Percentiles rank a stretch among this genome's conserved stretches.
These are phyloP conservation scores for Graphiopsis chlorocephala DNA, from an alignment of 2,329 filamentous ascomycete genomes.

Conservation along the genomic window DNA sequence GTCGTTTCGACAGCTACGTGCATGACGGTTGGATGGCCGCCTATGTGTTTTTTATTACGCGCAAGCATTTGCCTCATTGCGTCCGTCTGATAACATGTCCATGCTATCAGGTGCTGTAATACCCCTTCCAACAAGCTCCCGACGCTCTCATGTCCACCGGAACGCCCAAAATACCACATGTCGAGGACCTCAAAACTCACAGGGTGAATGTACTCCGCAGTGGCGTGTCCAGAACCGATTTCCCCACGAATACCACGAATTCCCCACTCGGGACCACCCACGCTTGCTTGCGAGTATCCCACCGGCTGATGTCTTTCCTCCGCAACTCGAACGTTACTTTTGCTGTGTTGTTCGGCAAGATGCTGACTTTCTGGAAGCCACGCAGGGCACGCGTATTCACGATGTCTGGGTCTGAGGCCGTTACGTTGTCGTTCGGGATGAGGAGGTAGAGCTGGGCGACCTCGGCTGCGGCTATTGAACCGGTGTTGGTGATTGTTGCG, in stretches of 20 bases:
- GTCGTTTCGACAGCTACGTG: background rate
- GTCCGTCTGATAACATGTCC: background rate
- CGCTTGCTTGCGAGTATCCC: slow-evolving; percentile 49
- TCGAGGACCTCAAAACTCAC: background rate
- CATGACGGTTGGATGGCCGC: background rate
- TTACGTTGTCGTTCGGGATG: slow-evolving; percentile 41
- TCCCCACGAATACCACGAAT: slow-evolving; percentile 49
- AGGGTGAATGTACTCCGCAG: slow-evolving; percentile 26
- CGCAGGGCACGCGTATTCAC: slow-evolving; percentile 30
- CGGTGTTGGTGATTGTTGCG: slow-evolving; percentile 52
- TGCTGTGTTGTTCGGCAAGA: slow-evolving; percentile 31
- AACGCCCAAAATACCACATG: background rate
- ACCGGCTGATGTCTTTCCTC: slow-evolving; percentile 49
- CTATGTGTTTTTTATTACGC: background rate
- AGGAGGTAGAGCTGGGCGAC: slow-evolving; percentile 50
- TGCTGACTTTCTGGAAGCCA: slow-evolving; percentile 33
- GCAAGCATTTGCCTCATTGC: background rate
- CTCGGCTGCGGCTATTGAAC: slow-evolving; percentile 48
- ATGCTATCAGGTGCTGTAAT: background rate
- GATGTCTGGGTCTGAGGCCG: slow-evolving; percentile 56
- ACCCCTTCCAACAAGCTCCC: background rate
- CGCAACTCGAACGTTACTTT: slow-evolving; percentile 39
- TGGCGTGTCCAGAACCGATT: slow-evolving; percentile 35
- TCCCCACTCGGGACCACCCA: slow-evolving; percentile 48
- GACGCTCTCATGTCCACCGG: background rate